Base-by-base conservation (phyloP, 1,284 basidiomycete genomes). In the Apiotrichum sp. region DNA sequence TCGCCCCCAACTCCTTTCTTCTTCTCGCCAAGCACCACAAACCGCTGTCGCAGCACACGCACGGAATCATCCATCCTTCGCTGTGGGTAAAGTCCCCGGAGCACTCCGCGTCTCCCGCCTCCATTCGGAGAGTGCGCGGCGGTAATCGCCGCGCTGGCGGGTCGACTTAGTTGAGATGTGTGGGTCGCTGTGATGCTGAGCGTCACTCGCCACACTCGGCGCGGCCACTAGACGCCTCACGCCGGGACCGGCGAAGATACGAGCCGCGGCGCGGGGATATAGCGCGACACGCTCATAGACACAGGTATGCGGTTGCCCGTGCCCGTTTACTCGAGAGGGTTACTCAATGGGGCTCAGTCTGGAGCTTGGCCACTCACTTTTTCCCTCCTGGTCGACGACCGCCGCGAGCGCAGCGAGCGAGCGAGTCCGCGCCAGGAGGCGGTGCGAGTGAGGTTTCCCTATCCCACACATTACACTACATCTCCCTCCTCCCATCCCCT, bases 61-160 rank as follows among this genome's bases (percentile, higher is more conserved):
- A 71, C 69, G 46, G 45, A 8, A 16, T 16, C 11, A 16, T 54
- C 64, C 55, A 33, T 47, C 40, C 52, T 68, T 62, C 44, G 67
- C 72, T 74, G 72, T 72, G 72, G 72, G 64, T 65, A 74, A 74
- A 74, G 72, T 74, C 72, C 70, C 72, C 72, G 72, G 72, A 74
- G 72, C 69, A 58, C 36, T 44, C 58, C 48, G 48, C 48, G 43
- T 38, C 47, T 35, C 36, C 47, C 33, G 3, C 34, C 22, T 14
- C 16, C 35, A 38, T 9, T 4, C 48, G 54, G 55, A 59, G 35
- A 59, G 53, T 56, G 33, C 42, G 31, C 47, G 57, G 50, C 57
- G 4, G 44, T 52, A 53, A 57, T 45, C 53, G 52, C 54, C 50
- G 46, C 40, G 31, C 2, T 16, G 35, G 51, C 13, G 34, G 16